phyloP scores from a whole-genome alignment of 75 land plant species.

The Sequoiadendron giganteum region DNA sequence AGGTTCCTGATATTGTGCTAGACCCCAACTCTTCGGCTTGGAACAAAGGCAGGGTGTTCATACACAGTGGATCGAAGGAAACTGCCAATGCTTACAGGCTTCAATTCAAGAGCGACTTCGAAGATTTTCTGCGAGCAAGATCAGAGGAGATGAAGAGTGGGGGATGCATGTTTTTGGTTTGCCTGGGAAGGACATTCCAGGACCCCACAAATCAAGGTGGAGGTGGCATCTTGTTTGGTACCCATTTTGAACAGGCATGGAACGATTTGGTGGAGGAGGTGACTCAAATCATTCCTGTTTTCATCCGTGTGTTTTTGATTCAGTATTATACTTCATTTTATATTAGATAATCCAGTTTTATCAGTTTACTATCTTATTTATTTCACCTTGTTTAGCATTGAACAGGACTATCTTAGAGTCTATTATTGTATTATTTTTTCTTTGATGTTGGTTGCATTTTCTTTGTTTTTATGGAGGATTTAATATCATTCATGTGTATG shows the following conservation, averaged over 20 bases:
- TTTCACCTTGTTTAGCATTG: background rate
- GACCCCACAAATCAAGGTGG: constrained; percentile 52
- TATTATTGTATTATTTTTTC: too few species aligned
- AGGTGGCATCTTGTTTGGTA: constrained; percentile 44
- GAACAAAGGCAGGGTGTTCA: constrained; percentile 62
- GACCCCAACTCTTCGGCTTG: constrained; percentile 59
- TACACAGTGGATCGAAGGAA: constrained; percentile 43
- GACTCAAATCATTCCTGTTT: background rate
- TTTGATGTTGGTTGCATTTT: background rate
- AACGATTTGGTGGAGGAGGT: constrained; percentile 76
- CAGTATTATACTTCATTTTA: too few species aligned
- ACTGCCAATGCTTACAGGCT: constrained; percentile 54
- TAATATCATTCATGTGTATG: too few species aligned
- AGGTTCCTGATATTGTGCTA: constrained; percentile 66
- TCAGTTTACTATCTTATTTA: background rate
- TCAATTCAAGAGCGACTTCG: constrained; percentile 56
- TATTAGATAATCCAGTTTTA: too few species aligned
- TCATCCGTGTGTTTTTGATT: background rate
- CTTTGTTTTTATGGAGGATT: too few species aligned
- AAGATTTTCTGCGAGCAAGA: constrained; percentile 41
- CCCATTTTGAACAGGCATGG: constrained; percentile 68
- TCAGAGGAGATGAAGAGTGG: constrained; percentile 50
- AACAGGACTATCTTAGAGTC: background rate
- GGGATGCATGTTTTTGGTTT: constrained; percentile 56
- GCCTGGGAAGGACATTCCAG: constrained; percentile 34